Percentiles rank a stretch among this genome's conserved stretches.
Evolutionary conservation across 768 basidiomycete genomes (phyloP).

Genomic region (Paxillus involutus): DNA sequence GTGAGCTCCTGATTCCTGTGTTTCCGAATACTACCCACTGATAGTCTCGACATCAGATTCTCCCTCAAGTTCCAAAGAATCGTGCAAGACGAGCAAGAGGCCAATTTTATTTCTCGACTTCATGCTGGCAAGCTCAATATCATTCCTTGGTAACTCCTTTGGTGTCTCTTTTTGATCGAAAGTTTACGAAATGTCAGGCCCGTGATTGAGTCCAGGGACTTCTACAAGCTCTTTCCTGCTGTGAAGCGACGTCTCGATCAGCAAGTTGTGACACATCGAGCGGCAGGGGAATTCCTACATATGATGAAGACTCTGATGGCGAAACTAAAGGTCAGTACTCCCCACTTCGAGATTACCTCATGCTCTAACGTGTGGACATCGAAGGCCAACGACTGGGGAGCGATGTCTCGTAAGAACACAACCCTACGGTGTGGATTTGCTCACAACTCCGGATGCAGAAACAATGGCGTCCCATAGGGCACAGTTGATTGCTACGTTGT

Average conservation of each 20-base stretch:
- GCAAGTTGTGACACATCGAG: slow-evolving; percentile 47
- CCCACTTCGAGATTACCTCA: background rate
- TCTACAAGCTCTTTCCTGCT: slow-evolving; percentile 53
- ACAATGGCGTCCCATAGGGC: slow-evolving; percentile 50
- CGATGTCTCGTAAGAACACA: slow-evolving; percentile 52
- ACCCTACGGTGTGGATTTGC: background rate
- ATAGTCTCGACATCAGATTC: slow-evolving; percentile 38
- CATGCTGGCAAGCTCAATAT: slow-evolving; percentile 57
- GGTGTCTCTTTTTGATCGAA: background rate
- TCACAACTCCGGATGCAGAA: slow-evolving; percentile 30
- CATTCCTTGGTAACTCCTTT: slow-evolving; percentile 48
- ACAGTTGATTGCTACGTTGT: slow-evolving; percentile 39
- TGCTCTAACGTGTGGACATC: background rate
- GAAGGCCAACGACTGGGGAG: slow-evolving; percentile 65
- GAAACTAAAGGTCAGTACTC: slow-evolving; percentile 51
- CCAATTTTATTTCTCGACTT: slow-evolving; percentile 61
- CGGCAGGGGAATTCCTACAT: slow-evolving; percentile 55
- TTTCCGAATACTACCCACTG: background rate
- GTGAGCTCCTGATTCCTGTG: slow-evolving; percentile 31
- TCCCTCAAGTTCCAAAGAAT: slow-evolving; percentile 58
- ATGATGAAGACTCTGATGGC: slow-evolving; percentile 66
- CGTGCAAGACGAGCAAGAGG: slow-evolving; percentile 58
- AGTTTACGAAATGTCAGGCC: slow-evolving; percentile 30
- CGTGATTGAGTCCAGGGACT: slow-evolving; percentile 60
- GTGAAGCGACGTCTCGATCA: slow-evolving; percentile 49